These are phyloP conservation scores for Alopecurus myosuroides DNA, from an alignment of 176 grass and related monocot genomes.

Conservation along the genomic window DNA sequence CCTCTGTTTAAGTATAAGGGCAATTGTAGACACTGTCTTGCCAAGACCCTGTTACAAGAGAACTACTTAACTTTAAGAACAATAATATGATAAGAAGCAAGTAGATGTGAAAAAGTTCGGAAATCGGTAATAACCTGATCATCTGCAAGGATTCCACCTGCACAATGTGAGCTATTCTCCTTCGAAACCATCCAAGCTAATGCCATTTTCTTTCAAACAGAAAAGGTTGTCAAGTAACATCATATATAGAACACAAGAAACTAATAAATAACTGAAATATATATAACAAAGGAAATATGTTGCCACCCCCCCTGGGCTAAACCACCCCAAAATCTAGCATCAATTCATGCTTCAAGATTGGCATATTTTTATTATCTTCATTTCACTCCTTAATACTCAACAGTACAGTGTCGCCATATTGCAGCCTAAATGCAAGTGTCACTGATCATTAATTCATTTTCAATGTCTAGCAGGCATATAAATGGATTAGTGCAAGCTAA, in stretches of 20 bases:
- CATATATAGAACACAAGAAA: constrained; percentile 13
- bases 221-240: constrained; percentile 22
- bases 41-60: constrained; percentile 80
- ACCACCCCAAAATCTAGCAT: background rate
- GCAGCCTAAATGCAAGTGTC: background rate
- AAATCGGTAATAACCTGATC: constrained; percentile 78
- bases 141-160: constrained; percentile 98
- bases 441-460: background rate
- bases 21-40: constrained; percentile 95
- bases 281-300: background rate
- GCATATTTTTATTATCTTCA: background rate
- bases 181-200: constrained; percentile 98
- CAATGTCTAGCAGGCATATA: background rate
- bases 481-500: background rate
- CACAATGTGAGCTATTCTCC: constrained; percentile 90
- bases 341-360: background rate
- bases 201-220: constrained; percentile 81
- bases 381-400: background rate
- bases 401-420: background rate
- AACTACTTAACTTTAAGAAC: constrained; percentile 32
- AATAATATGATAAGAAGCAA: constrained; percentile 8
- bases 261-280: constrained; percentile 2
- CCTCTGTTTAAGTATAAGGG: constrained; percentile 92
- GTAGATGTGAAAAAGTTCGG: background rate
- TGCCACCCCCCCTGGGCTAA: background rate